Percentiles rank a stretch among this genome's conserved stretches.
Evolutionary conservation across 2,329 filamentous ascomycete species (phyloP).

Genomic region (Botryosphaeria dothidea): DNA sequence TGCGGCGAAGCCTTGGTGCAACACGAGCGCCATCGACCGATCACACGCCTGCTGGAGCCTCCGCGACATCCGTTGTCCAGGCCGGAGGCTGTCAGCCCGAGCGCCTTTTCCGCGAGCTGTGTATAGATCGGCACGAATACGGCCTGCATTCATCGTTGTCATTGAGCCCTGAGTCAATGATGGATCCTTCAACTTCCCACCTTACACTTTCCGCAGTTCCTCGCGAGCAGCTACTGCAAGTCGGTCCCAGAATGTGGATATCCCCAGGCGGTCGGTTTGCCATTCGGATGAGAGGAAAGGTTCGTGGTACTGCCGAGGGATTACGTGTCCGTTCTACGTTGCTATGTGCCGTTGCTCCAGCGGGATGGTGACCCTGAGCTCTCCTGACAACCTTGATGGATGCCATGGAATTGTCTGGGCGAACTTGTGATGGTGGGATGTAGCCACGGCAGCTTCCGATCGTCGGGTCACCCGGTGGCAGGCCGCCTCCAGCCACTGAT

Average conservation of each 20-base stretch:
- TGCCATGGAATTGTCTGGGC: not conserved
- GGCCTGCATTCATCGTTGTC: not conserved
- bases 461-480: not conserved
- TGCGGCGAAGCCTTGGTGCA: slow-evolving; percentile 11
- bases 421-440: not conserved
- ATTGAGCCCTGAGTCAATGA: not conserved
- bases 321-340: not conserved
- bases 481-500: not conserved
- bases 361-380: not conserved
- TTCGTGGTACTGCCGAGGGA: not conserved
- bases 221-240: slow-evolving; percentile 12
- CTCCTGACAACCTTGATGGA: not conserved
- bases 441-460: not conserved
- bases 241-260: not conserved
- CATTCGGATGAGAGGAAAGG: not conserved
- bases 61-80: not conserved
- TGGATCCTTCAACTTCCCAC: not conserved
- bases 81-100: not conserved
- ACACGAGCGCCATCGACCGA: slow-evolving; percentile 14
- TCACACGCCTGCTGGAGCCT: not conserved
- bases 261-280: not conserved
- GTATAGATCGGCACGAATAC: not conserved
- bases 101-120: not conserved
- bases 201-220: not conserved
- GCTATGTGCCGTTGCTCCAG: not conserved